These are phyloP conservation scores for Scheffersomyces coipomensis DNA, from an alignment of 805 yeast genomes.

Conservation along the genomic window DNA sequence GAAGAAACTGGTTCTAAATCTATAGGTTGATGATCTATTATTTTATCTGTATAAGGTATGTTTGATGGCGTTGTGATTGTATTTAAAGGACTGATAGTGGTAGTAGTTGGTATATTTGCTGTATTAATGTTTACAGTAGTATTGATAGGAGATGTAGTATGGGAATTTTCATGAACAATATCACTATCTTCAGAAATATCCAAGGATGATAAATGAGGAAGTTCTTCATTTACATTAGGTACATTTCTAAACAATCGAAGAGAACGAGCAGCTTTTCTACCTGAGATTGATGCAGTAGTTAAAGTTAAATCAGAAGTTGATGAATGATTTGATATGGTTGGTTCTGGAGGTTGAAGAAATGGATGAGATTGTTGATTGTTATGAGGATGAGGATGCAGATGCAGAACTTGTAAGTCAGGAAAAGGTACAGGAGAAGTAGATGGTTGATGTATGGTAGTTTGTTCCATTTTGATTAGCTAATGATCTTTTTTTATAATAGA, in stretches of 20 bases:
- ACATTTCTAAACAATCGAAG: conserved; percentile 49
- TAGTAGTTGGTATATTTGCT: conserved; percentile 1
- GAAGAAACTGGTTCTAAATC: conserved; percentile 61
- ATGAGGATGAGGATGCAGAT: not conserved
- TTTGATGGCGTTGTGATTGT: conserved; percentile 2
- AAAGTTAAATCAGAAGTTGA: conserved; percentile 3
- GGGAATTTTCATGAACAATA: no score
- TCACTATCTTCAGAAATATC: not conserved
- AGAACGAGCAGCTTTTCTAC: conserved; percentile 59
- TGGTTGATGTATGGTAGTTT: no score
- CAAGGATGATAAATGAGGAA: no score
- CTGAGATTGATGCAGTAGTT: conserved; percentile 23
- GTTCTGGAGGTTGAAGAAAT: not conserved
- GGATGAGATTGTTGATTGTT: not conserved
- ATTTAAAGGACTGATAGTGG: conserved; percentile 4
- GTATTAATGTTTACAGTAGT: not conserved
- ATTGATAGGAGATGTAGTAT: conserved; percentile 12
- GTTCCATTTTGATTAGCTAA: no score
- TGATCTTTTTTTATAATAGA: no score
- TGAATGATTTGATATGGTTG: not conserved
- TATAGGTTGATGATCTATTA: conserved; percentile 9
- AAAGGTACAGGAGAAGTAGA: no score
- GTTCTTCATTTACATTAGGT: not conserved
- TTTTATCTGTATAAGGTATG: conserved; percentile 2
- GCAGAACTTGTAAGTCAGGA: no score